phyloP scores from a whole-genome alignment of 768 basidiomycete genomes.

The Austroboletus festivus region DNA sequence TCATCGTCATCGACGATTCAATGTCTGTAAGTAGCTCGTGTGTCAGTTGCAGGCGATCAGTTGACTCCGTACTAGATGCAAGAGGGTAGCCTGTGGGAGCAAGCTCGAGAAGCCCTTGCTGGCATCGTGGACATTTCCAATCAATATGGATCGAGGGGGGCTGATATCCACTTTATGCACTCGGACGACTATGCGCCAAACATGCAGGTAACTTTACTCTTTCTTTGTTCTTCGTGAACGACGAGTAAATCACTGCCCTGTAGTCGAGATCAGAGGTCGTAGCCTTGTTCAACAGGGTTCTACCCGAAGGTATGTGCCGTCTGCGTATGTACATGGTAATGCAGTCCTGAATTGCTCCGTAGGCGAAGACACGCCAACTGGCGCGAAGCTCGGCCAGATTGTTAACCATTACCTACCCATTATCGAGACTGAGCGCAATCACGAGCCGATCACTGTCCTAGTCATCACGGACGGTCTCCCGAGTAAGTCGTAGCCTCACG shows the following conservation, averaged over 20 bases:
- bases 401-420: conserved; percentile 36
- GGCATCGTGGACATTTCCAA: conserved; percentile 38
- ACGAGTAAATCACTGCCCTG: neutral
- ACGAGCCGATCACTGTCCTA: conserved; percentile 36
- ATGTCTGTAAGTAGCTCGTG: conserved; percentile 28
- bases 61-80: conserved; percentile 32
- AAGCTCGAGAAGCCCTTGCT: conserved; percentile 39
- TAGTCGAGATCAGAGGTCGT: conserved; percentile 23
- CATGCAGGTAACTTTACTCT: conserved; percentile 22
- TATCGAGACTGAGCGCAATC: conserved; percentile 27
- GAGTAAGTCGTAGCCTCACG: conserved; percentile 26
- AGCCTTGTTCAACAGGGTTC: conserved; percentile 24
- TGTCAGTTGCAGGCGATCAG: neutral
- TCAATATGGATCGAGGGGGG: conserved; percentile 36
- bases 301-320: conserved; percentile 20
- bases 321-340: neutral
- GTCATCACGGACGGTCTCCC: conserved; percentile 41
- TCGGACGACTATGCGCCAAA: conserved; percentile 26
- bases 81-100: conserved; percentile 39
- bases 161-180: conserved; percentile 45
- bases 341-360: neutral
- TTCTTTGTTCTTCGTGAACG: neutral
- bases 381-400: conserved; percentile 36
- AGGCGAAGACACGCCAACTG: conserved; percentile 39
- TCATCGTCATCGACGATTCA: conserved; percentile 41